A percentile compares a stretch with the other conserved stretches of the same genome.
Evolutionary conservation across 2,329 filamentous ascomycete species (phyloP).

Genomic region (Fusarium sp.): DNA sequence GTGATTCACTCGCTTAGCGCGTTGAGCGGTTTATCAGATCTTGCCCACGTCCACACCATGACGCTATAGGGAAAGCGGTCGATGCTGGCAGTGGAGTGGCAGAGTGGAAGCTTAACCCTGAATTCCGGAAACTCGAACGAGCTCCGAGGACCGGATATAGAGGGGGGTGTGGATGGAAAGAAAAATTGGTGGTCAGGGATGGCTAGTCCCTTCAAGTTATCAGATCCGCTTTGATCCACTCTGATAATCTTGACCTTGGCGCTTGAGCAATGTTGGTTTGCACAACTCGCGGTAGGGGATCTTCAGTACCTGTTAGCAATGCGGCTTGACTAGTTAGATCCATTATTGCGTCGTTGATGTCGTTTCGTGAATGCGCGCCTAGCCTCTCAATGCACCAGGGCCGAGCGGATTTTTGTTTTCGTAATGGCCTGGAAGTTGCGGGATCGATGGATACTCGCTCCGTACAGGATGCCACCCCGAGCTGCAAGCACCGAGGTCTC

Average conservation of each 20-base stretch:
- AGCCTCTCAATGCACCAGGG: conserved; percentile 11
- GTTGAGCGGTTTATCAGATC: conserved; percentile 45
- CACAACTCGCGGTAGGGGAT: conserved; percentile 23
- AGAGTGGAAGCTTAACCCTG: neutral
- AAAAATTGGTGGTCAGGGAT: conserved; percentile 11
- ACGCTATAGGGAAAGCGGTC: conserved; percentile 16
- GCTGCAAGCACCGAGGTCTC: conserved; percentile 3
- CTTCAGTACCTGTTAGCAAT: conserved; percentile 10
- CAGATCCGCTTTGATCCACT: conserved; percentile 47
- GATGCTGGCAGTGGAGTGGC: conserved; percentile 2
- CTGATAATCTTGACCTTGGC: conserved; percentile 20
- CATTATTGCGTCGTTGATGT: conserved; percentile 23
- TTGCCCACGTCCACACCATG: conserved; percentile 4
- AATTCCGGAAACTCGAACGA: neutral
- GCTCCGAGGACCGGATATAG: conserved; percentile 34
- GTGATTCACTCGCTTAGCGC: neutral
- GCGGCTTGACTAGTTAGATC: conserved; percentile 18
- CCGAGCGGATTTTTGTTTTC: conserved; percentile 5
- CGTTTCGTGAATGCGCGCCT: conserved; percentile 14
- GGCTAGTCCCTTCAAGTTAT: conserved; percentile 41
- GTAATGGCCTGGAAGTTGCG: conserved; percentile 14
- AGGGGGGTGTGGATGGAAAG: conserved; percentile 15
- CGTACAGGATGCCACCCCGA: conserved; percentile 13
- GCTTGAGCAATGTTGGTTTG: conserved; percentile 26
- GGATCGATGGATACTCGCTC: conserved; percentile 24